Conservation (phyloP, 352 stramenopile genomes). For the Blastocystis sp. region DNA sequence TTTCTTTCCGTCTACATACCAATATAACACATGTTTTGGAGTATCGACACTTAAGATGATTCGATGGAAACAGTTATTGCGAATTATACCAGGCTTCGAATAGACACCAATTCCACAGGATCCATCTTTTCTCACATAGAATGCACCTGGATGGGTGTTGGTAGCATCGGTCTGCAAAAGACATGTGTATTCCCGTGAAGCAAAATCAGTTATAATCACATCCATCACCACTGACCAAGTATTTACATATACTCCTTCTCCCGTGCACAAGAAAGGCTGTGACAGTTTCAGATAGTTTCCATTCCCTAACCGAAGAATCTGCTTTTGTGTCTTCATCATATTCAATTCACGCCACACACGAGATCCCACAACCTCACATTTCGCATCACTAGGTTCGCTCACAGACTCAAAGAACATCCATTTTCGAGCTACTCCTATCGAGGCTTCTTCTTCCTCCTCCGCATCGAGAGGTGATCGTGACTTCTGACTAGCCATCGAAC, state of each 20-base stretch:
- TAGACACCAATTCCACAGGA: conserved; percentile 62
- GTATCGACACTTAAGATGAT: conserved; percentile 26
- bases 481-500: not conserved
- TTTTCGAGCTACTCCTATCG: not conserved
- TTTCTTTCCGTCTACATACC: conserved; percentile 63
- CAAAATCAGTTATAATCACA: conserved; percentile 23
- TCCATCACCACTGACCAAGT: conserved; percentile 56
- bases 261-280: not conserved
- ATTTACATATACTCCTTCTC: conserved; percentile 61
- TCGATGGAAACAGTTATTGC: conserved; percentile 46
- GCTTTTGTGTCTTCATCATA: conserved; percentile 41
- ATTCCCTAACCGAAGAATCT: not conserved
- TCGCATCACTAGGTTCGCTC: not conserved
- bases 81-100: conserved; percentile 30
- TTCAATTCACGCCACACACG: not conserved
- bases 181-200: not conserved
- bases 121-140: conserved; percentile 35
- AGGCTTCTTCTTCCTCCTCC: not conserved
- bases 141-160: conserved; percentile 46
- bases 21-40: not conserved
- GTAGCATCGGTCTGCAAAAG: conserved; percentile 52
- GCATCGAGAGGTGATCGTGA: not conserved
- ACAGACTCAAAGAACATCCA: conserved; percentile 64
- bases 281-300: not conserved
- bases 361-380: conserved; percentile 4